Percentiles rank a stretch among this genome's conserved stretches.
Conservation (phyloP, 176 grass and related monocot species). For the Urochloa ruziziensis region DNA sequence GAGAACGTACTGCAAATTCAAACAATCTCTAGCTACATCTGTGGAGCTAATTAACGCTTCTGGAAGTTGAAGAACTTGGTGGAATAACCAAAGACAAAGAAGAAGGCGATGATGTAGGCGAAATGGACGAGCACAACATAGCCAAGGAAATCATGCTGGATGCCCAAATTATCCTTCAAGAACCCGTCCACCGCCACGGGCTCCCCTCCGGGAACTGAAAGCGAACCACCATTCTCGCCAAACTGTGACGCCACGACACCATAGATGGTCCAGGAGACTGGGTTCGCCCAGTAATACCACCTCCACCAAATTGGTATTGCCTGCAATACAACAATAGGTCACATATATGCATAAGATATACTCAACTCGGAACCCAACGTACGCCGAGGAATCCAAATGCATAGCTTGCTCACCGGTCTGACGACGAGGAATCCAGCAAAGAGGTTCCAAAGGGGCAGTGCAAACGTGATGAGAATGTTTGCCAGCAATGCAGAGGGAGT, state of each 20-base stretch:
- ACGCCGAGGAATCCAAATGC: no score
- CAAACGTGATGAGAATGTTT: conserved; percentile 57
- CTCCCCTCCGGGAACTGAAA: conserved; percentile 42
- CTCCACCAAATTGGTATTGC: conserved; percentile 86
- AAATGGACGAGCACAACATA: conserved; percentile 61
- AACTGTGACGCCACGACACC: conserved; percentile 68
- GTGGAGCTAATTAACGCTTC: conserved; percentile 54
- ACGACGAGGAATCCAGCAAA: conserved; percentile 74
- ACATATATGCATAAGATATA: background rate
- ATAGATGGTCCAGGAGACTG: conserved; percentile 80
- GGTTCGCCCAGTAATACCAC: conserved; percentile 91
- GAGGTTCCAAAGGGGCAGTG: conserved; percentile 69
- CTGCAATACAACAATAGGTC: conserved; percentile 21
- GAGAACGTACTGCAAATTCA: background rate
- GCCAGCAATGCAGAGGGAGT: conserved; percentile 67
- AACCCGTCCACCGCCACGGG: conserved; percentile 35
- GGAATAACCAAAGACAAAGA: conserved; percentile 72
- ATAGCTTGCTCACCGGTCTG: conserved; percentile 49
- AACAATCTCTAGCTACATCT: background rate
- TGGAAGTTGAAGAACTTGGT: conserved; percentile 90
- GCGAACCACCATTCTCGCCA: conserved; percentile 6
- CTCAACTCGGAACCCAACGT: background rate
- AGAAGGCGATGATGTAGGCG: conserved; percentile 56
- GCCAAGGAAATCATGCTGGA: conserved; percentile 55
- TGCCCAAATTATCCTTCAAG: conserved; percentile 51